Percentiles rank a stretch among this genome's conserved stretches.
These are phyloP conservation scores for Calycina herbarum DNA, from an alignment of 2,329 filamentous ascomycete species.

Conservation along the genomic window DNA sequence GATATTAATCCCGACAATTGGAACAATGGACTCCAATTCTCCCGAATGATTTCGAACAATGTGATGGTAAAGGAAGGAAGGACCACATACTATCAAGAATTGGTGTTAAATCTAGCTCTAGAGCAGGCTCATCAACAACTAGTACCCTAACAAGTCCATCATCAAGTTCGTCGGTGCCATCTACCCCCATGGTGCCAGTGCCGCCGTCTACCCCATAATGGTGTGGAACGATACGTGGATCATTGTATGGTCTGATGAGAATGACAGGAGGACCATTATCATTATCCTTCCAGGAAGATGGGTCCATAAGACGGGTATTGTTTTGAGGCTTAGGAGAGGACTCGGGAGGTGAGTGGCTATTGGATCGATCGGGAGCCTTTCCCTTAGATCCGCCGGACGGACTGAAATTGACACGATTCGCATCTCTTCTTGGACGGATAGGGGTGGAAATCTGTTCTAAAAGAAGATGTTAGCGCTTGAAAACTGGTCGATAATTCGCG, in stretches of 20 bases:
- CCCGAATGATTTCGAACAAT: too few relatives aligned
- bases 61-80: neutral
- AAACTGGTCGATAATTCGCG: too few relatives aligned
- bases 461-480: neutral
- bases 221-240: neutral
- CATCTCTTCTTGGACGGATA: neutral
- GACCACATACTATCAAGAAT: neutral
- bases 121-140: neutral
- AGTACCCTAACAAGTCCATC: too few relatives aligned
- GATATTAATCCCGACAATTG: neutral
- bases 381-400: neutral
- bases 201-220: neutral
- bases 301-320: too few relatives aligned
- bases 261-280: neutral
- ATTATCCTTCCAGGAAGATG: neutral
- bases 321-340: too few relatives aligned
- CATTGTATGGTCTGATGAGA: neutral
- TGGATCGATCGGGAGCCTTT: neutral
- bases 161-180: too few relatives aligned
- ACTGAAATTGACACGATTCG: neutral
- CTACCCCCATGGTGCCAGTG: neutral
- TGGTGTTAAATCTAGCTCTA: neutral
- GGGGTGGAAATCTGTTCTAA: neutral
- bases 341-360: neutral
- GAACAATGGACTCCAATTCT: too few relatives aligned